Base-by-base conservation (phyloP, 768 basidiomycete genomes). In the Termitomyces sp. region DNA sequence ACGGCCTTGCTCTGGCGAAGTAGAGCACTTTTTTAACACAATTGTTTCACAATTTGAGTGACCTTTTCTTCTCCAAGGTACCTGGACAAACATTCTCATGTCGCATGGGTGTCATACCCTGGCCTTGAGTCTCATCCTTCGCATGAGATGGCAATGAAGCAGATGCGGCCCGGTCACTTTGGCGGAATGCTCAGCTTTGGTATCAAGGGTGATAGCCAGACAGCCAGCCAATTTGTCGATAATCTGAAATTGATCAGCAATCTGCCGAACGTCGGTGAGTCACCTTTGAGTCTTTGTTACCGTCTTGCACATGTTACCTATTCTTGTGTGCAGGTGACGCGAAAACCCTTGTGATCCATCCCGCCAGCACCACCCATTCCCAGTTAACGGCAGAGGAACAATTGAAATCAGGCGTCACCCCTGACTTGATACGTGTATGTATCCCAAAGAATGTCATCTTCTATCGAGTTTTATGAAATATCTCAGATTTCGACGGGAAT, bases 151-250 rank as follows among this genome's bases (percentile, higher is more conserved):
- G 91, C 90, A 12, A 76, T 79, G 66, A 74, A 78, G 59, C 72
- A 85, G 36, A 72, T 92, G 54, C 77, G 86, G 5, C 69, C 73
- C 0, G 77, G 80, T 57, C 72, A 75, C 2, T 93, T 77, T 59
- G 88, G 91, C 4, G 91, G 90, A 23, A 80, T 94, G 63, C 72
- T 94, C 52, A 89, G 80, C 71, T 93, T 94, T 65, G 93, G 91
- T 8, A 71, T 91, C 61, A 84, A 84, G 64, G 88, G 86, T 18
- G 79, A 79, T 53, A 72, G 74, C 2, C 69, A 72, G 52, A 68
- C 67, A 2, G 87, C 85, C 7, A 82, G 79, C 72, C 77, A 77
- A 58, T 76, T 88, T 35, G 87, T 93, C 14, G 91, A 94, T 63
- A 79, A 71, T 61, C 76, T 94, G 58, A 82, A 80, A 66, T 77